Percentiles rank a stretch among this genome's conserved stretches.
phyloP scores from a whole-genome alignment of 2,329 filamentous ascomycete genomes.

The Aspergillus novofumigatus region DNA sequence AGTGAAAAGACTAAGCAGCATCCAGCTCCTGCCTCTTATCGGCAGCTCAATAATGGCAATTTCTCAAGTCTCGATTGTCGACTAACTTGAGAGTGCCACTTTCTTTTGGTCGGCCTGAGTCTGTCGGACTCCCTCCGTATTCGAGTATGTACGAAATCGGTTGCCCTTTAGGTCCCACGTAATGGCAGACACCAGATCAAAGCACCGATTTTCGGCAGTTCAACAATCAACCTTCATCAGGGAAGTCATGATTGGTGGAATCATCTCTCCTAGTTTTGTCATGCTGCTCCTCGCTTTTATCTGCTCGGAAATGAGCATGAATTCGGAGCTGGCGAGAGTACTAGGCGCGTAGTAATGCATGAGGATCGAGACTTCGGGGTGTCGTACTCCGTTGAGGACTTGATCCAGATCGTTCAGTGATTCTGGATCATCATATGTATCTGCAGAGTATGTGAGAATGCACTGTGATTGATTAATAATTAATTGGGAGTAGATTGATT shows the following conservation, averaged over 20 bases:
- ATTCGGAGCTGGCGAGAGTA: background rate
- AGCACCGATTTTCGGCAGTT: conserved; percentile 8
- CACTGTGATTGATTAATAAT: too few relatives aligned
- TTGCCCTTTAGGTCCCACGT: background rate
- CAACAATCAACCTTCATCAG: background rate
- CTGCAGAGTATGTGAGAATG: background rate
- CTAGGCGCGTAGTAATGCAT: background rate
- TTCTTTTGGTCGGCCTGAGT: background rate
- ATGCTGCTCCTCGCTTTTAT: background rate
- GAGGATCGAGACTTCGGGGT: background rate
- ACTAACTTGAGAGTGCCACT: background rate
- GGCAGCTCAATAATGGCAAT: background rate
- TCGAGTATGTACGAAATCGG: background rate
- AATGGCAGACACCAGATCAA: background rate
- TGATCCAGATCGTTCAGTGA: background rate
- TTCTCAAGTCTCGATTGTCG: background rate
- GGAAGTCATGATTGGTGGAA: background rate
- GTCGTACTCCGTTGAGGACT: background rate
- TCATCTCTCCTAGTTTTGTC: background rate
- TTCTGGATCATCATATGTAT: background rate
- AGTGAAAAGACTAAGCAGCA: background rate
- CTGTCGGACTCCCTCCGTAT: background rate
- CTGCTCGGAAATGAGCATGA: background rate
- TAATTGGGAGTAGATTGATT: background rate
- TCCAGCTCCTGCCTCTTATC: too few relatives aligned